A percentile compares a stretch with the other conserved stretches of the same genome.
These are phyloP conservation scores for Mycena citricolor DNA, from an alignment of 1,284 basidiomycete species.

Conservation along the genomic window DNA sequence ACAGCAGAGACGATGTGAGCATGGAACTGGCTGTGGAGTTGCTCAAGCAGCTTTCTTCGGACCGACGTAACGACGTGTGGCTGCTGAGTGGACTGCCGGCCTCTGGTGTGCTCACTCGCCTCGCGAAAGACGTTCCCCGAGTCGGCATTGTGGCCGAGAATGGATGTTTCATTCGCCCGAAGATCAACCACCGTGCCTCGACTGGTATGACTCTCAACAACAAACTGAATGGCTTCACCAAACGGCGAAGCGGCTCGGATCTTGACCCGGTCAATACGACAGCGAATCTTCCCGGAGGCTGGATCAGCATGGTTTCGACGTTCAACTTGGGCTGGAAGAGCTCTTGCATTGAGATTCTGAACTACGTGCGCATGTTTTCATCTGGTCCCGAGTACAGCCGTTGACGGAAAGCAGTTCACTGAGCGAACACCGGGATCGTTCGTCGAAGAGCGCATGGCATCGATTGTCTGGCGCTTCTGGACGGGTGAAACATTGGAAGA, in stretches of 20 bases:
- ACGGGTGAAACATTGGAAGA: slow-evolving; percentile 48
- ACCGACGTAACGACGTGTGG: slow-evolving; percentile 78
- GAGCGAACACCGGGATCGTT: slow-evolving; percentile 86
- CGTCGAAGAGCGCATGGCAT: slow-evolving; percentile 83
- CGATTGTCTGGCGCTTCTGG: slow-evolving; percentile 84
- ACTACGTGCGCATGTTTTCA: slow-evolving; percentile 56
- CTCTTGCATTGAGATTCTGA: slow-evolving; percentile 77
- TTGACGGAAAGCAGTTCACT: slow-evolving; percentile 58
- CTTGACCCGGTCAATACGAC: slow-evolving; percentile 19
- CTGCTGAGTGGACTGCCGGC: slow-evolving; percentile 74
- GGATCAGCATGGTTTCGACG: slow-evolving; percentile 81
- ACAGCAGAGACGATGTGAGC: slow-evolving; percentile 49
- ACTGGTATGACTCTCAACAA: too few species aligned
- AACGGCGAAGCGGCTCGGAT: slow-evolving; percentile 4
- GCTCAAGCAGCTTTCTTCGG: slow-evolving; percentile 61
- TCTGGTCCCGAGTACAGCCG: background rate
- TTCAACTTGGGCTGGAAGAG: slow-evolving; percentile 79
- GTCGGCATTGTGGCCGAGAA: slow-evolving; percentile 88
- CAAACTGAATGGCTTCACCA: slow-evolving; percentile 9
- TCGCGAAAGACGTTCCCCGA: slow-evolving; percentile 59
- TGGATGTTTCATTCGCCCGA: slow-evolving; percentile 70
- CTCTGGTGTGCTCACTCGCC: slow-evolving; percentile 59
- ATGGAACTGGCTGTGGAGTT: slow-evolving; percentile 56
- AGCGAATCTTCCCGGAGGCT: slow-evolving; percentile 35
- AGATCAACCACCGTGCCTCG: slow-evolving; percentile 16